phyloP scores from a whole-genome alignment of 352 stramenopile genomes.

The Globisporangium abappressorium region DNA sequence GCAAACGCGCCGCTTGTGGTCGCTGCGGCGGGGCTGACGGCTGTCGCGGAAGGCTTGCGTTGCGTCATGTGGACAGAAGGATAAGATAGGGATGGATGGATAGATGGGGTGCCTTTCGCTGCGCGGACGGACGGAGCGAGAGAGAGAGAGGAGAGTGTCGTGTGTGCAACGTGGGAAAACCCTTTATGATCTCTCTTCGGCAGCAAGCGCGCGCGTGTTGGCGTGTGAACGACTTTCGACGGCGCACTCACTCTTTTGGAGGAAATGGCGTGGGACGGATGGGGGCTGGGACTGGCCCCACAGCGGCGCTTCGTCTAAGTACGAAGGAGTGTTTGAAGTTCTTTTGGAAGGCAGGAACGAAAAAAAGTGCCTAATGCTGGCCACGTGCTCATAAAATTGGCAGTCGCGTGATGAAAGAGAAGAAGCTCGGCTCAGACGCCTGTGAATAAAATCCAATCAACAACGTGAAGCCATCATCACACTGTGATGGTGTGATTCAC shows the following conservation, averaged over 20 bases:
- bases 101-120: constrained; percentile 7
- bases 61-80: not conserved
- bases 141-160: not conserved
- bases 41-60: not conserved
- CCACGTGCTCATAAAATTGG: constrained; percentile 5
- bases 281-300: not conserved
- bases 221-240: too few species aligned
- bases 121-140: not conserved
- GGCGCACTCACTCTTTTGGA: too few species aligned
- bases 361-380: not conserved
- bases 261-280: too few species aligned
- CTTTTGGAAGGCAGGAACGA: too few species aligned
- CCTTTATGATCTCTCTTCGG: constrained; percentile 7
- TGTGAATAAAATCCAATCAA: not conserved
- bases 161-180: constrained; percentile 2
- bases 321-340: not conserved
- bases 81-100: not conserved
- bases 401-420: not conserved
- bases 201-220: not conserved
- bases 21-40: not conserved
- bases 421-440: not conserved
- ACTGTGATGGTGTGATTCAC: too few species aligned
- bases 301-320: not conserved
- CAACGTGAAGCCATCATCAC: too few species aligned
- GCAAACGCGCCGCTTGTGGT: not conserved